These are phyloP conservation scores for Rhytidiadelphus loreus DNA, from an alignment of 225 moss, liverwort and hornwort genomes.

Conservation along the genomic window DNA sequence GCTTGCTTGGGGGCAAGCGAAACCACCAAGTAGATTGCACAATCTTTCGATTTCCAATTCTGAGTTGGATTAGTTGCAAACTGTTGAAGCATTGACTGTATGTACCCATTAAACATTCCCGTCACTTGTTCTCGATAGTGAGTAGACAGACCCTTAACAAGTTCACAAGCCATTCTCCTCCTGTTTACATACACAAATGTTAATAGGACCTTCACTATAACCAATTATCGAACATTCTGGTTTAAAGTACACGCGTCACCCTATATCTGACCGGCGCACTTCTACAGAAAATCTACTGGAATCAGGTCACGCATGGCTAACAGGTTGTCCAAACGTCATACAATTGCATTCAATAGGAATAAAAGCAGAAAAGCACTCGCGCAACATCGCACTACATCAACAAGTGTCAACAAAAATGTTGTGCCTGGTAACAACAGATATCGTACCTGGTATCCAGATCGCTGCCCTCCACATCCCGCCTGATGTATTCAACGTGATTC, in stretches of 20 bases:
- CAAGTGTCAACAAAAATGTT: background rate
- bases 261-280: background rate
- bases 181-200: slow-evolving; percentile 10
- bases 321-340: background rate
- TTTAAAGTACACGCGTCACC: background rate
- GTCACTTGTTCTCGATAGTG: slow-evolving; percentile 90
- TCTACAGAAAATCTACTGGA: background rate
- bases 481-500: slow-evolving; percentile 98
- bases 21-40: slow-evolving; percentile 89
- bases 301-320: background rate
- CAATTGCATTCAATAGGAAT: background rate
- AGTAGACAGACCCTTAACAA: slow-evolving; percentile 84
- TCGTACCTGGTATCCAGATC: slow-evolving; percentile 79
- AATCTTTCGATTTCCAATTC: slow-evolving; percentile 96
- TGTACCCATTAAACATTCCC: slow-evolving; percentile 76
- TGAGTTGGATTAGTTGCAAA: slow-evolving; percentile 60
- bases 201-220: background rate
- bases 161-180: slow-evolving; percentile 97
- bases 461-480: slow-evolving; percentile 97
- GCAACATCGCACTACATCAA: background rate
- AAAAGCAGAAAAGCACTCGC: background rate
- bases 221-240: background rate
- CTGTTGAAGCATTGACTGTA: slow-evolving; percentile 73
- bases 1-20: slow-evolving; percentile 85
- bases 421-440: background rate